These are phyloP conservation scores for Tolypocladium pustulatum DNA, from an alignment of 2,329 filamentous ascomycete species.

Conservation along the genomic window DNA sequence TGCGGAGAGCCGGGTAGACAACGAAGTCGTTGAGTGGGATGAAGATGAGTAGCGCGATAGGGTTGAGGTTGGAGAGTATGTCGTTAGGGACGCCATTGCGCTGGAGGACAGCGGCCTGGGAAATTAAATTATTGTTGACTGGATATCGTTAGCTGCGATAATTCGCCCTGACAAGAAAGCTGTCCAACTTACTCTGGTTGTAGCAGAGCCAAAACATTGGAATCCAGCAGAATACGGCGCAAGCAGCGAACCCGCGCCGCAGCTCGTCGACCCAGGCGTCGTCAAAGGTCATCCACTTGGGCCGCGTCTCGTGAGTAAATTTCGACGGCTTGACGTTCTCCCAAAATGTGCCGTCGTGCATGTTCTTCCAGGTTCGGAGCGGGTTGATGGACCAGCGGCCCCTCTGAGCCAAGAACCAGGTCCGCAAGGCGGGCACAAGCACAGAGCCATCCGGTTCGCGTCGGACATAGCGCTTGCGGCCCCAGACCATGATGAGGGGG, in stretches of 20 bases:
- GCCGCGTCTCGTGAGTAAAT: constrained; percentile 43
- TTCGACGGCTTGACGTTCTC: constrained; percentile 57
- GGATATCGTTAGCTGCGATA: background rate
- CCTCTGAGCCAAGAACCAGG: constrained; percentile 52
- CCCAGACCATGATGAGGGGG: constrained; percentile 50
- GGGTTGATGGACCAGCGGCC: constrained; percentile 54
- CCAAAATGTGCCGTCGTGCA: constrained; percentile 29
- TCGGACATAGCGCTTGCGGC: constrained; percentile 50
- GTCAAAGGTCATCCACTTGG: constrained; percentile 70
- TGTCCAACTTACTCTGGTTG: constrained; percentile 30
- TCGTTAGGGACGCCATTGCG: constrained; percentile 68
- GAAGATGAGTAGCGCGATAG: constrained; percentile 64
- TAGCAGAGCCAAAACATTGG: constrained; percentile 52
- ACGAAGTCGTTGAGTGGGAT: constrained; percentile 59
- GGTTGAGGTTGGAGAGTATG: constrained; percentile 65
- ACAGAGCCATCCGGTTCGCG: constrained; percentile 60
- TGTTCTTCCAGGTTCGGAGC: constrained; percentile 19
- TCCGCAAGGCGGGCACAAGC: constrained; percentile 52
- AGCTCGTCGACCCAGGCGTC: constrained; percentile 77
- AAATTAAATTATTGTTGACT: constrained; percentile 47
- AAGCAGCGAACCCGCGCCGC: constrained; percentile 56
- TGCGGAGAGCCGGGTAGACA: constrained; percentile 59
- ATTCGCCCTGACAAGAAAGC: background rate
- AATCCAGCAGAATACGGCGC: constrained; percentile 61
- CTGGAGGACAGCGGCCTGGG: constrained; percentile 55